Percentiles rank a stretch among this genome's conserved stretches.
These are phyloP conservation scores for Vitrella brassicaformis DNA, from an alignment of 73 alveolate species.

Conservation along the genomic window DNA sequence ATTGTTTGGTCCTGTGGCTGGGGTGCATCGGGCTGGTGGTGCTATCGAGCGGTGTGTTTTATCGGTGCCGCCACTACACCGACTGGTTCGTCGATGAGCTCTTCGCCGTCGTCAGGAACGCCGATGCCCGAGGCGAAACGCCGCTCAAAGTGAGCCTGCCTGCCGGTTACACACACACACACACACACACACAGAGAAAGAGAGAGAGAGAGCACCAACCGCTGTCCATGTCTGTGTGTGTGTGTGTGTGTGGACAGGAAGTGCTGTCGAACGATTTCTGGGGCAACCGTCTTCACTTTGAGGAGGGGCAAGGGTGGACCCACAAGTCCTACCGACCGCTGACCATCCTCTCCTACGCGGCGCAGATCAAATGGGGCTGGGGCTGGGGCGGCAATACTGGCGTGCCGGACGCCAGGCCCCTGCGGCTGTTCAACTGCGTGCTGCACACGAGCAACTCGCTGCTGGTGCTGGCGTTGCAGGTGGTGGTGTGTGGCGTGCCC, in stretches of 20 bases:
- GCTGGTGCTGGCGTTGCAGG: constrained; percentile 1
- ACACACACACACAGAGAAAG: too few relatives aligned
- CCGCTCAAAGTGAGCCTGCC: too few relatives aligned
- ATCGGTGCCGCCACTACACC: constrained; percentile 7
- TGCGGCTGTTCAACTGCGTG: constrained; percentile 19
- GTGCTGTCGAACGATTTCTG: constrained; percentile 17
- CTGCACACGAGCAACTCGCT: constrained; percentile 1
- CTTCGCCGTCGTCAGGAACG: constrained; percentile 26
- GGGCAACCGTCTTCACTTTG: constrained; percentile 20
- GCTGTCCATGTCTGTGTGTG: not conserved
- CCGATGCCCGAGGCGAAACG: constrained; percentile 30
- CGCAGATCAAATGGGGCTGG: constrained; percentile 8
- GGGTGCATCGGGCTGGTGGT: not conserved
- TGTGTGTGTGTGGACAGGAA: not conserved
- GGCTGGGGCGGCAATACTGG: too few relatives aligned
- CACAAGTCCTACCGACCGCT: constrained; percentile 35
- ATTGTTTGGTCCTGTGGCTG: not conserved
- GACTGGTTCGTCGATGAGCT: constrained; percentile 34
- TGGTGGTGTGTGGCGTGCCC: constrained; percentile 1
- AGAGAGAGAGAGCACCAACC: too few relatives aligned
- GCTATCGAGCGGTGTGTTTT: not conserved
- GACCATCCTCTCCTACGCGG: constrained; percentile 20
- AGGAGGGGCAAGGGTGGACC: constrained; percentile 38
- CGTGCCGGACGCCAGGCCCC: constrained; percentile 16
- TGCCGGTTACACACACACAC: too few relatives aligned